phyloP scores from a whole-genome alignment of 2,329 filamentous ascomycete species.

The Knufia fluminis region DNA sequence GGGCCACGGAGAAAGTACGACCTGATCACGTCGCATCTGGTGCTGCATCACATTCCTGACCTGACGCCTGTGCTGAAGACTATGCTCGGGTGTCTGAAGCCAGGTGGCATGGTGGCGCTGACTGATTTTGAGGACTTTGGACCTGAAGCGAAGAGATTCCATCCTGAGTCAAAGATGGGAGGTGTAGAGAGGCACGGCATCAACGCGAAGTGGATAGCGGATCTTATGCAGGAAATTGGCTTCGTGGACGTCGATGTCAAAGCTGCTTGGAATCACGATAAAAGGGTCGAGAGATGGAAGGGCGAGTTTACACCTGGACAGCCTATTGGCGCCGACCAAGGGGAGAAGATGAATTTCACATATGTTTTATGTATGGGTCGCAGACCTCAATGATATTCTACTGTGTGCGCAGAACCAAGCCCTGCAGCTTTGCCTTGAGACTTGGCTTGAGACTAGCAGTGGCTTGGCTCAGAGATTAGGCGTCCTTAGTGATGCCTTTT shows the following conservation, averaged over 20 bases:
- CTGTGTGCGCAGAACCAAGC: too few relatives aligned
- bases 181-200: slow-evolving; percentile 50
- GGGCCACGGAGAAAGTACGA: slow-evolving; percentile 37
- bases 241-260: slow-evolving; percentile 42
- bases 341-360: slow-evolving; percentile 33
- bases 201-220: slow-evolving; percentile 31
- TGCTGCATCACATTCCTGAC: slow-evolving; percentile 47
- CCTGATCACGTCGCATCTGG: slow-evolving; percentile 45
- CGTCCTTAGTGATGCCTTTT: too few relatives aligned
- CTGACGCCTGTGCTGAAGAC: slow-evolving; percentile 36
- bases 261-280: slow-evolving; percentile 42
- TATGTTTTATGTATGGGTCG: slow-evolving; percentile 35
- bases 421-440: too few relatives aligned
- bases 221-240: slow-evolving; percentile 39
- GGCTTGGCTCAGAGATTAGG: too few relatives aligned
- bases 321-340: slow-evolving; percentile 13
- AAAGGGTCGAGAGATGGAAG: slow-evolving; percentile 42
- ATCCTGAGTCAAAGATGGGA: slow-evolving; percentile 43
- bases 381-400: slow-evolving; percentile 13
- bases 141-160: slow-evolving; percentile 43
- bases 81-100: slow-evolving; percentile 39
- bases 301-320: slow-evolving; percentile 24
- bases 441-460: too few relatives aligned
- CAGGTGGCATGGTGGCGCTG: slow-evolving; percentile 42
- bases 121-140: slow-evolving; percentile 53